A percentile compares a stretch with the other conserved stretches of the same genome.
Conservation (phyloP, 1,284 basidiomycete species). For the Erythrobasidium hasegawianum region DNA sequence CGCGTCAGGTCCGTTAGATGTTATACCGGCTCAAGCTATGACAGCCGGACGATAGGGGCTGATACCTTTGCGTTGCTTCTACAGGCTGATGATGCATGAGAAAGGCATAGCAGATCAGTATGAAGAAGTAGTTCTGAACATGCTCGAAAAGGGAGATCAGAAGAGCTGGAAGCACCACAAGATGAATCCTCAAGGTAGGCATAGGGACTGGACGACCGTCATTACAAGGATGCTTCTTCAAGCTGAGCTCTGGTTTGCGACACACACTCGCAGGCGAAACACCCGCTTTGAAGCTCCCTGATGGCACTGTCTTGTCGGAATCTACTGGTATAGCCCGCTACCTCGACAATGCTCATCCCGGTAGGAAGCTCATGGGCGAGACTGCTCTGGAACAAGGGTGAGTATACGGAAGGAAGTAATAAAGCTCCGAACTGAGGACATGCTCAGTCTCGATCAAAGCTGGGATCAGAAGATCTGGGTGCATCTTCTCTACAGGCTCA, state of each 20-base stretch:
- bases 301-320: constrained; percentile 22
- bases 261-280: constrained; percentile 14
- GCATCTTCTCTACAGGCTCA: constrained; percentile 26
- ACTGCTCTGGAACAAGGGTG: constrained; percentile 19
- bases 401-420: not conserved
- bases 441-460: constrained; percentile 5
- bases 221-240: not conserved
- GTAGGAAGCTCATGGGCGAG: constrained; percentile 28
- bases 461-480: constrained; percentile 32
- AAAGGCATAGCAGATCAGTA: constrained; percentile 28
- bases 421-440: too few relatives aligned
- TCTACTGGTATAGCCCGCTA: constrained; percentile 16
- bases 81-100: constrained; percentile 21
- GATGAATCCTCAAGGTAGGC: constrained; percentile 20
- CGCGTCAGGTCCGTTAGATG: constrained; percentile 3
- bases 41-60: not conserved
- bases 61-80: not conserved
- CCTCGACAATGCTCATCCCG: constrained; percentile 21
- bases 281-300: constrained; percentile 5
- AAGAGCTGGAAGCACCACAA: constrained; percentile 30
- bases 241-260: not conserved
- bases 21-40: not conserved
- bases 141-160: constrained; percentile 25
- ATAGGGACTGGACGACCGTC: too few relatives aligned
- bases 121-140: constrained; percentile 8